Evolutionary conservation across 129 eudicot genomes (phyloP).

Genomic region (Flaveria brownii): DNA sequence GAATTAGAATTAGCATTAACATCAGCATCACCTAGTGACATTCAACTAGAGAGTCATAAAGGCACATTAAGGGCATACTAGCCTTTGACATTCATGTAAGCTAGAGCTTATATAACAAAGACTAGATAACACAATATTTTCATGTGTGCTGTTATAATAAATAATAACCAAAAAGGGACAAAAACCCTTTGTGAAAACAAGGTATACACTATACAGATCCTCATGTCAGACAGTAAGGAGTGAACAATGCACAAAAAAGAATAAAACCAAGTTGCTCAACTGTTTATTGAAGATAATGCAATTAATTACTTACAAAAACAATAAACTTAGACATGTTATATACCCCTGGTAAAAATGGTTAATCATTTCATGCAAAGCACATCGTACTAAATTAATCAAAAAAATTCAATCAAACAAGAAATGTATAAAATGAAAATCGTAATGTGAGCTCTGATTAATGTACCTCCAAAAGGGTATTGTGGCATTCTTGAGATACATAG

Average conservation of each 20-base stretch:
- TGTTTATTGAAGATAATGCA: background rate
- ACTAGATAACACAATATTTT: background rate
- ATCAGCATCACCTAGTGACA: background rate
- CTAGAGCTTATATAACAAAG: constrained; percentile 1
- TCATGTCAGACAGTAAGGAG: background rate
- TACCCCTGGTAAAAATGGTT: background rate
- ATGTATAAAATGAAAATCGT: background rate
- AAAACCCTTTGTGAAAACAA: background rate
- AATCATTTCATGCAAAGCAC: background rate
- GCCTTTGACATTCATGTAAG: constrained; percentile 13
- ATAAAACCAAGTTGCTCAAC: background rate
- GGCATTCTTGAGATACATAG: constrained; percentile 45
- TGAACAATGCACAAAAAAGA: background rate
- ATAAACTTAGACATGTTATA: background rate
- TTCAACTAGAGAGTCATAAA: background rate
- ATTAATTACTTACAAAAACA: background rate
- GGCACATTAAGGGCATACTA: background rate
- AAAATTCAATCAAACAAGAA: background rate
- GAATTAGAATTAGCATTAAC: constrained; percentile 3
- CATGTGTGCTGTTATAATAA: background rate
- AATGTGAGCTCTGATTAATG: background rate
- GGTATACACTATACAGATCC: background rate
- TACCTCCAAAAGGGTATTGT: constrained; percentile 60
- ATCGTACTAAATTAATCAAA: background rate
- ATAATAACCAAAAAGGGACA: background rate